Evolutionary conservation across 305 asterid species (phyloP), one percentile per base, ranked within the genome.

Genomic region (Fraxinus ornus): DNA sequence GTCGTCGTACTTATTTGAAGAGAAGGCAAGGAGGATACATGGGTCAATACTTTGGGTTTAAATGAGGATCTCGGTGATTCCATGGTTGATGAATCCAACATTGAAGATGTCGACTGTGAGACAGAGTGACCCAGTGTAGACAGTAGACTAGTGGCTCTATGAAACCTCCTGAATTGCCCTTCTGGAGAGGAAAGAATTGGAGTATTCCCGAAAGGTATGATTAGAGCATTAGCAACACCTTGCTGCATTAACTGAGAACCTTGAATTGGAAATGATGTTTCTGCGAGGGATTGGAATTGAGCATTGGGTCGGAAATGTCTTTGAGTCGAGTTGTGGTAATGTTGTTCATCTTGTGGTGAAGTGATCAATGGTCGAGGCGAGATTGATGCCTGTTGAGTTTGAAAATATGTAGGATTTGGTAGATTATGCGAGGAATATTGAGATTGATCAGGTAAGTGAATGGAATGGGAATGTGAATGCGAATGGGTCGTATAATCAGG

Each of bases 1-100:
- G 64, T 66, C 3, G 36, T 78, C 4, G 77, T 21, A n/a, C 55
- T 71, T 78, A 47, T 79, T 13, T 78, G 80, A 21, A 33, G 68
- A 35, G 88, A 41, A 37, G 66, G 64, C 37, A 22, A 13, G 1
- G 55, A 41, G 33, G 79, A 70, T 70, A 24, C 19, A 19, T 60
- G 26, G 0, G 83, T 77, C 24, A 84, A 79, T 44, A 72, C n/a
- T 7, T 83, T 75, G 76, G 82, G 83, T 35, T 70, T 81, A 10
- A 79, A 77, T 39, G 86, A 85, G 8, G 90, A 80, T 77, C 60
- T 85, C 47, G 87, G 84, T 1, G 90, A 85, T 32, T 79, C 87
- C 75, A 83, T 77, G 47, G 82, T 24, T 4, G 79, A 70, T 15
- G 84, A 76, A 52, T 66, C 68, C 22, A 24, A 44, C 28, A 22